Base-by-base conservation (phyloP, 2,329 filamentous ascomycete species). In the Onygenales sp. region DNA sequence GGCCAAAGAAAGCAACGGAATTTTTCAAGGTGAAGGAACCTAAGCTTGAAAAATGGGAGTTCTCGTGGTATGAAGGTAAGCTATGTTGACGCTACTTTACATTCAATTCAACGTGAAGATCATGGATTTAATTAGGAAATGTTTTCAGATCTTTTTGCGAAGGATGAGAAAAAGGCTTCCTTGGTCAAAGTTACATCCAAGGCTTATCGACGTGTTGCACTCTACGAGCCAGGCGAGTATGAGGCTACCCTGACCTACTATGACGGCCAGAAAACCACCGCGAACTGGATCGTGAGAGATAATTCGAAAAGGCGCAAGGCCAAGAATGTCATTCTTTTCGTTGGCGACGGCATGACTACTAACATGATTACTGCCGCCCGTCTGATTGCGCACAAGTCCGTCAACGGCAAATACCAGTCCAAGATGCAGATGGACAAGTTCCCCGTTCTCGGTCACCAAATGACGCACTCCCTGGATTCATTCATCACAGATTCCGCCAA, bases 401-500 rank as follows among this genome's bases (percentile, higher is more conserved):
- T 92, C 76, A 93, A 94, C 64, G 89, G 89, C 61, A 87, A 86
- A 68, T 94, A 92, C 69, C 84, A 89, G 74, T 82, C 79, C 54
- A 79, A 77, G 54, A 79, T 94, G 78, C 78, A 82, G 64, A 77
- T 94, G 75, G 89, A 94, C 73, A 79, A 89, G 64, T 93, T 93
- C 71, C 88, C 89, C 2, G 80, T 91, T n/a, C 66, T 92, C 9
- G 89, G 89, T 17, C 89, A 94, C 68, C 88, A 92, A 72, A 92
- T 93, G 84, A 91, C 88, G 9, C 87, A 92, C 71, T 91, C 87
- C 1, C 82, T 93, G 64, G 87, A 92, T 72, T 83, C 78, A 49
- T 92, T 87, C 76, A 92, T 93, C 66, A 93, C 88, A 39, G 88
- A 93, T 69, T 89, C 85, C 56, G 89, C 89, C 70, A 93, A 93